These are phyloP conservation scores for Xenosphaeropsis pyriputrescens DNA, from an alignment of 2,329 filamentous ascomycete species.

Conservation along the genomic window DNA sequence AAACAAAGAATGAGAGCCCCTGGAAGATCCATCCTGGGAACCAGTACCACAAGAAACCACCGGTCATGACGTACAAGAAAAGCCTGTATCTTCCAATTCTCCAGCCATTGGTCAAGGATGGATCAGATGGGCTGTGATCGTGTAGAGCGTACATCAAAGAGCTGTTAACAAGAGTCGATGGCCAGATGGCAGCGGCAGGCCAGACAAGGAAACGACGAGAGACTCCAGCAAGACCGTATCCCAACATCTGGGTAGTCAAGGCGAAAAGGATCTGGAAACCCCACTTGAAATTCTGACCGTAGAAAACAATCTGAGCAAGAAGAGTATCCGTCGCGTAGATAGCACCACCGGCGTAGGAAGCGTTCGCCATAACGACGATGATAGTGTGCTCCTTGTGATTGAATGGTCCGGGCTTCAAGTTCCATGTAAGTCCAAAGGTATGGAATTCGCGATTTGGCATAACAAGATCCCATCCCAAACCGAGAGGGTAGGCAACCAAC, in stretches of 20 bases:
- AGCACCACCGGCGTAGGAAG: slow-evolving; percentile 39
- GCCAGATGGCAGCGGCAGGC: slow-evolving; percentile 52
- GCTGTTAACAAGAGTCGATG: slow-evolving; percentile 34
- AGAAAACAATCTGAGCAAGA: slow-evolving; percentile 56
- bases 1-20: slow-evolving; percentile 41
- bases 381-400: slow-evolving; percentile 18
- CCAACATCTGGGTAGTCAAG: slow-evolving; percentile 46
- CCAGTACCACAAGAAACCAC: slow-evolving; percentile 35
- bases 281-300: slow-evolving; percentile 52
- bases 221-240: slow-evolving; percentile 48
- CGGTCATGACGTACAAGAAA: slow-evolving; percentile 25
- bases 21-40: slow-evolving; percentile 20
- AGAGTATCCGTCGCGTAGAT: slow-evolving; percentile 60
- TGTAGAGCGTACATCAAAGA: slow-evolving; percentile 38
- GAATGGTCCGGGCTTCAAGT: slow-evolving; percentile 21
- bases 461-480: background rate
- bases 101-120: slow-evolving; percentile 25
- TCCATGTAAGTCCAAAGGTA: slow-evolving; percentile 27
- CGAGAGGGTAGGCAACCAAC: slow-evolving; percentile 2
- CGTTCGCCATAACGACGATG: slow-evolving; percentile 52
- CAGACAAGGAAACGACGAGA: slow-evolving; percentile 39
- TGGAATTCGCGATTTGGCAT: slow-evolving; percentile 15
- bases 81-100: slow-evolving; percentile 28
- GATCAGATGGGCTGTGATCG: slow-evolving; percentile 38
- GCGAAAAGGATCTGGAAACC: slow-evolving; percentile 44